These are phyloP conservation scores for Saturnispora saitoi DNA, from an alignment of 805 yeast genomes.

Conservation along the genomic window DNA sequence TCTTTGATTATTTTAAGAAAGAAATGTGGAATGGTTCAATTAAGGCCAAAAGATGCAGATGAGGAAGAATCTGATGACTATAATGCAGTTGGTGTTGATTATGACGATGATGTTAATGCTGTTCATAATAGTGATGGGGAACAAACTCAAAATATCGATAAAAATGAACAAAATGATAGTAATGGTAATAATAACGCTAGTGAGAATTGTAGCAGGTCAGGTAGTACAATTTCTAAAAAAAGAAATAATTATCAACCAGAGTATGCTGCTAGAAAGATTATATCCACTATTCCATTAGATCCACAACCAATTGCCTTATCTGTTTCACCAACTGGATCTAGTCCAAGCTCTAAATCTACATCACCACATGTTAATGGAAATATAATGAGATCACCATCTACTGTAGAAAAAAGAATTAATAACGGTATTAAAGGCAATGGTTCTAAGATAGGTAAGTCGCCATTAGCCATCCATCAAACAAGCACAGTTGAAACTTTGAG, in stretches of 20 bases:
- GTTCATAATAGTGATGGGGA: constrained; percentile 24
- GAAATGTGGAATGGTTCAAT: constrained; percentile 77
- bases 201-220: constrained; percentile 14
- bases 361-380: constrained; percentile 13
- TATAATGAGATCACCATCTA: constrained; percentile 10
- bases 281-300: constrained; percentile 72
- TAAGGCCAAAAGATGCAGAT: constrained; percentile 28
- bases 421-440: constrained; percentile 6
- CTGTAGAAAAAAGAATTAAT: constrained; percentile 5
- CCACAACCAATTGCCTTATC: constrained; percentile 60
- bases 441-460: constrained; percentile 8
- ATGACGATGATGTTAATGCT: constrained; percentile 9
- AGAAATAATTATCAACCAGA: constrained; percentile 42
- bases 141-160: background rate
- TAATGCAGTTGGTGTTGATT: constrained; percentile 22
- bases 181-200: constrained; percentile 12
- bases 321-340: constrained; percentile 17
- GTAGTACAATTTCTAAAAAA: constrained; percentile 16
- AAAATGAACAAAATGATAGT: constrained; percentile 12
- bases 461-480: constrained; percentile 5
- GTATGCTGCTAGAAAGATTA: constrained; percentile 63
- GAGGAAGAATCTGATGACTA: constrained; percentile 13
- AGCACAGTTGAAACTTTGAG: background rate
- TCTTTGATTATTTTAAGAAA: constrained; percentile 77
- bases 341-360: constrained; percentile 11